phyloP scores from a whole-genome alignment of 2,329 filamentous ascomycete genomes.

The Aspergillus caelatus region DNA sequence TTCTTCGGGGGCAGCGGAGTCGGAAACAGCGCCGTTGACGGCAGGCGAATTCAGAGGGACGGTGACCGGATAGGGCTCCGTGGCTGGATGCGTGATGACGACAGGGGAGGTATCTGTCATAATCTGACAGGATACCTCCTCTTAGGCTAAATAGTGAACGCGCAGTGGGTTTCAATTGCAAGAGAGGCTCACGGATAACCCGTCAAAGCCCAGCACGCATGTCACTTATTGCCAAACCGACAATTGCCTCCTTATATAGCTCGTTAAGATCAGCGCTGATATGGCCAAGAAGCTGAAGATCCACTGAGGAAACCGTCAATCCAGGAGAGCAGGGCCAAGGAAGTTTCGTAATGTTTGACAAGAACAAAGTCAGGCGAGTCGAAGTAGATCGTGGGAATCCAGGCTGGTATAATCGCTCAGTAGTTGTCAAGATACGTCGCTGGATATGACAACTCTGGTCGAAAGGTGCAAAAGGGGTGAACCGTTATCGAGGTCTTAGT shows the following conservation, averaged over 20 bases:
- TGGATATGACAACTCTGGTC: not conserved
- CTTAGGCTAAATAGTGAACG: slow-evolving; percentile 35
- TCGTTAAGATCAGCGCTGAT: not conserved
- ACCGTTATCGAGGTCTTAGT: slow-evolving; percentile 9
- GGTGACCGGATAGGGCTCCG: slow-evolving; percentile 51
- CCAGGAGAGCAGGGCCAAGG: not conserved
- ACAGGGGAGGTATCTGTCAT: slow-evolving; percentile 58
- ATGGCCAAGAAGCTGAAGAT: not conserved
- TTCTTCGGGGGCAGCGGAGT: slow-evolving; percentile 46
- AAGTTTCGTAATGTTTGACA: not conserved
- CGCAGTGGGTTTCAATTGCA: slow-evolving; percentile 22
- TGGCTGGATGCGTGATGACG: slow-evolving; percentile 52
- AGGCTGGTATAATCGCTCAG: not conserved
- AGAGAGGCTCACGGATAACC: slow-evolving; percentile 19
- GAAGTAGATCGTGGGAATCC: not conserved
- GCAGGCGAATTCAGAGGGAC: slow-evolving; percentile 46
- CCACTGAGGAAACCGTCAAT: not conserved
- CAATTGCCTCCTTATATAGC: slow-evolving; percentile 6
- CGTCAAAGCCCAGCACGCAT: slow-evolving; percentile 27
- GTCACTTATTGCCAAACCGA: slow-evolving; percentile 18
- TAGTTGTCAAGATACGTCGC: not conserved
- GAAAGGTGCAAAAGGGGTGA: slow-evolving; percentile 1
- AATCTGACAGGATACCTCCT: slow-evolving; percentile 55
- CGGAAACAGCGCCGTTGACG: slow-evolving; percentile 46
- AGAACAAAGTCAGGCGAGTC: not conserved